Percentiles rank a stretch among this genome's conserved stretches.
phyloP scores from a whole-genome alignment of 2,329 filamentous ascomycete genomes.

The Alternaria gansuensis region DNA sequence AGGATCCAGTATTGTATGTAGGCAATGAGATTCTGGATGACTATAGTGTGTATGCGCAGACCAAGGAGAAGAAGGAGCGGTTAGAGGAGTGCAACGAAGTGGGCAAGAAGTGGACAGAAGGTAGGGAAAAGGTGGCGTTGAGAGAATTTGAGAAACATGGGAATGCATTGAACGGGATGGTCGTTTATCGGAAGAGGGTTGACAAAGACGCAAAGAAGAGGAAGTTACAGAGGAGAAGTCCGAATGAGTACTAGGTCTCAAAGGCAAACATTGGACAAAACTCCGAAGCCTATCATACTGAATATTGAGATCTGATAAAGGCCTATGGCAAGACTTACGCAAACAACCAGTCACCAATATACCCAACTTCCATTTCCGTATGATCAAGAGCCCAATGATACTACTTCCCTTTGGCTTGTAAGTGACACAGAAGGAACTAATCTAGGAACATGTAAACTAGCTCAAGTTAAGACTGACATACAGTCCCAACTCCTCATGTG shows the following conservation, averaged over 20 bases:
- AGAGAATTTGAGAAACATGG: conserved; percentile 44
- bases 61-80: conserved; percentile 34
- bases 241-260: not conserved
- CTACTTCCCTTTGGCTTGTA: no score
- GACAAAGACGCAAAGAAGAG: not conserved
- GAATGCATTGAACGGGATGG: conserved; percentile 46
- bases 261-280: not conserved
- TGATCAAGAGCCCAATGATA: no score
- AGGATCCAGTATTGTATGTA: conserved; percentile 47
- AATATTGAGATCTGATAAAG: not conserved
- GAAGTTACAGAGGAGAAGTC: not conserved
- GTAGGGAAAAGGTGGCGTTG: conserved; percentile 29
- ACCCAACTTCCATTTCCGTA: not conserved
- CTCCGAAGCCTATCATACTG: not conserved
- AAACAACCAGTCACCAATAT: not conserved
- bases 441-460: no score
- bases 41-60: conserved; percentile 39
- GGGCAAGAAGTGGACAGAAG: conserved; percentile 37
- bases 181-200: conserved; percentile 36
- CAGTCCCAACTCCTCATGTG: no score
- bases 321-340: not conserved
- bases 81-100: conserved; percentile 42
- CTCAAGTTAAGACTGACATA: no score
- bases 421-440: no score
- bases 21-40: conserved; percentile 50